phyloP scores from a whole-genome alignment of 1,139 yeast species.

The Lizanozyma gosingica region DNA sequence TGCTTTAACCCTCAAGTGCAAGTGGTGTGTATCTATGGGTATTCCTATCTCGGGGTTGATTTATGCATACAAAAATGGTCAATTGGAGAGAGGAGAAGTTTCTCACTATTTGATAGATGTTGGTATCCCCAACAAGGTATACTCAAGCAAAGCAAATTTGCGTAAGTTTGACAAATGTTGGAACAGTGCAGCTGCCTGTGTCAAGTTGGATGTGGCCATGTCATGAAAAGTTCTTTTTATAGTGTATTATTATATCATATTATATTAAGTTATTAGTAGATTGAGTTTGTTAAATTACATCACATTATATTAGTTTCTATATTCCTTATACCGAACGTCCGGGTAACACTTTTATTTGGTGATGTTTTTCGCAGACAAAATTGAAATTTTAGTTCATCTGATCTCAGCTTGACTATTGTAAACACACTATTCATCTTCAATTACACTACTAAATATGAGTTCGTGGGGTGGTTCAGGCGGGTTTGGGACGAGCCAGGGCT shows the following conservation, averaged over 20 bases:
- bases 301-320: no score
- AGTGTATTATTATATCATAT: not conserved
- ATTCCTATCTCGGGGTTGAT: slow-evolving; percentile 62
- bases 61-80: slow-evolving; percentile 48
- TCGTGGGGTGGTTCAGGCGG: slow-evolving; percentile 1
- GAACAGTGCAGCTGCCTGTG: slow-evolving; percentile 29
- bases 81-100: slow-evolving; percentile 30
- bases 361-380: not conserved
- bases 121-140: slow-evolving; percentile 55
- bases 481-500: slow-evolving; percentile 6
- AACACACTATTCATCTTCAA: not conserved
- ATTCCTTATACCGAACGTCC: no score
- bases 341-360: not conserved
- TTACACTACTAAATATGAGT: not conserved
- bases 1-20: slow-evolving; percentile 21
- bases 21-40: slow-evolving; percentile 63
- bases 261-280: no score
- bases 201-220: slow-evolving; percentile 15
- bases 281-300: no score
- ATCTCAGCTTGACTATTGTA: not conserved
- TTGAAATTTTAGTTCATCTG: not conserved
- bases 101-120: slow-evolving; percentile 61
- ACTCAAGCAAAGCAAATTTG: slow-evolving; percentile 28
- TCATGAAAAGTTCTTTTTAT: not conserved
- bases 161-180: slow-evolving; percentile 38